Conservation (phyloP, 2,329 filamentous ascomycete species). For the Zarea fungicola region DNA sequence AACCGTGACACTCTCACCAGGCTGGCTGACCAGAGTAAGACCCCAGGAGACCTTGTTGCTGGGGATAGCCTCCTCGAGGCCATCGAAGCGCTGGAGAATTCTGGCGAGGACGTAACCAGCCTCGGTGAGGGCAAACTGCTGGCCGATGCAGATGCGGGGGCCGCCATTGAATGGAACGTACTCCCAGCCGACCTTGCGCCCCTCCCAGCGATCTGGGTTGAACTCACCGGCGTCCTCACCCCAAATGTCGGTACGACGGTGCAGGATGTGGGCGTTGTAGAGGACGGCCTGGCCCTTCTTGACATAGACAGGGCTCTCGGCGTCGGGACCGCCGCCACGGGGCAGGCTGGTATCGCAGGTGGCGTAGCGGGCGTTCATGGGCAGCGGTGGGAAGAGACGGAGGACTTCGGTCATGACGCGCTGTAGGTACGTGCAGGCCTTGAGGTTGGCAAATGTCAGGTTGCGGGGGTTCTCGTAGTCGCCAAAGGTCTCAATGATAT, state of each 20-base stretch:
- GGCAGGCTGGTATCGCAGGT: constrained; percentile 41
- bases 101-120: constrained; percentile 16
- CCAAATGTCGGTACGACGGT: constrained; percentile 30
- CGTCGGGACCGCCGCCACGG: constrained; percentile 40
- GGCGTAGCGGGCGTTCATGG: constrained; percentile 39
- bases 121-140: constrained; percentile 28
- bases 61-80: constrained; percentile 10
- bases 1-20: constrained; percentile 12
- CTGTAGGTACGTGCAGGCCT: constrained; percentile 22
- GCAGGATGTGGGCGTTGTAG: constrained; percentile 27
- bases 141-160: constrained; percentile 31
- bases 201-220: constrained; percentile 27
- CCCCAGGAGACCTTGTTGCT: constrained; percentile 12
- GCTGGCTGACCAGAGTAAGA: constrained; percentile 10
- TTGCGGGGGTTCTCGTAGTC: constrained; percentile 25
- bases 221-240: constrained; percentile 30
- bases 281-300: constrained; percentile 34
- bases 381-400: constrained; percentile 35
- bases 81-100: constrained; percentile 18
- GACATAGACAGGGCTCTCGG: constrained; percentile 40
- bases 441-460: constrained; percentile 18
- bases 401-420: constrained; percentile 26
- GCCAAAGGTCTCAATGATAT: constrained; percentile 47
- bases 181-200: constrained; percentile 25
- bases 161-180: constrained; percentile 33